Conservation (phyloP, 306 rosid genomes). For the Quercus parvula region DNA sequence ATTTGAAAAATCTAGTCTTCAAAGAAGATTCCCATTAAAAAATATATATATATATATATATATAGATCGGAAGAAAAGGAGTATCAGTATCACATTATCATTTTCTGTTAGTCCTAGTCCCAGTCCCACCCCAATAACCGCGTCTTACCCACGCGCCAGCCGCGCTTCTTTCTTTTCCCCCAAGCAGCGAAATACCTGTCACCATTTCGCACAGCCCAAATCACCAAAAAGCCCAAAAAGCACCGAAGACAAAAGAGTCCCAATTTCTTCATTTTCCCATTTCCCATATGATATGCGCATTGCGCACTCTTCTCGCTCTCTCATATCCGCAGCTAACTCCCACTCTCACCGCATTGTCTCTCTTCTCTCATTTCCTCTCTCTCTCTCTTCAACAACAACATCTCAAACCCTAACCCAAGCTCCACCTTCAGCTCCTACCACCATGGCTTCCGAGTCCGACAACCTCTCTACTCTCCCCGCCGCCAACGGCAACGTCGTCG, state of each 20-base stretch:
- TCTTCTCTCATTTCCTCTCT: background rate
- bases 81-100: no score
- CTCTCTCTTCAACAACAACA: background rate
- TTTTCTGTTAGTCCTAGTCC: no score
- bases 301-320: slow-evolving; percentile 15
- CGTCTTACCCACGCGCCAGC: background rate
- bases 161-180: background rate
- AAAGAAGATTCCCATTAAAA: no score
- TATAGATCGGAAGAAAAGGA: no score
- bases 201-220: background rate
- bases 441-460: slow-evolving; percentile 54
- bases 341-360: background rate
- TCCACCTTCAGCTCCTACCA: background rate
- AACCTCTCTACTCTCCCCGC: background rate
- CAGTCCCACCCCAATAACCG: background rate
- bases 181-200: background rate
- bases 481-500: slow-evolving; percentile 14
- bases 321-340: background rate
- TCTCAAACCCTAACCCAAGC: background rate
- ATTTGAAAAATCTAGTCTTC: no score
- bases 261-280: no score
- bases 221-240: background rate
- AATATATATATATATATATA: no score
- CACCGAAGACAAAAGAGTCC: no score
- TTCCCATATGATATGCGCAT: slow-evolving; percentile 22